phyloP scores from a whole-genome alignment of 371 early-diverging fungal genomes.

The Zychaea mexicana region DNA sequence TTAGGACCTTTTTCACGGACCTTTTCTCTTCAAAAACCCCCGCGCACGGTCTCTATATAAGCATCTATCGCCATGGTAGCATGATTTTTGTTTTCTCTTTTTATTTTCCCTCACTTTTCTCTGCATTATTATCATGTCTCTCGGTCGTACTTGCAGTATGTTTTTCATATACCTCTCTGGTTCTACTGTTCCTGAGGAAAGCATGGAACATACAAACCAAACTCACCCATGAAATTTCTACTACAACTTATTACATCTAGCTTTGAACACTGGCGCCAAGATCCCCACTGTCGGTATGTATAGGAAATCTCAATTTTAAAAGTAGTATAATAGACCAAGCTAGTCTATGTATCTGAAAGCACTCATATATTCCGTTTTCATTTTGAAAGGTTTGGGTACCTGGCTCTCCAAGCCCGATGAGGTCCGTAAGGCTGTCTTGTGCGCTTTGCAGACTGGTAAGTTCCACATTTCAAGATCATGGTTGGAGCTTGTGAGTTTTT shows the following conservation, averaged over 20 bases:
- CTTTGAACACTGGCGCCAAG: slow-evolving; percentile 57
- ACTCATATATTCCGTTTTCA: not conserved
- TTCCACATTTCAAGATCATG: not conserved
- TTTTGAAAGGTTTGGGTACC: slow-evolving; percentile 52
- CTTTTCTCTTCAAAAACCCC: not conserved
- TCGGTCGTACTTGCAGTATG: slow-evolving; percentile 20
- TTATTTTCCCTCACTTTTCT: not conserved
- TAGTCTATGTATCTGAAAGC: not conserved
- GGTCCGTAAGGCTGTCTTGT: slow-evolving; percentile 60
- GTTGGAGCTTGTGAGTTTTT: too few relatives aligned
- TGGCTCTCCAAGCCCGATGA: slow-evolving; percentile 62
- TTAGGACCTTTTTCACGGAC: not conserved
- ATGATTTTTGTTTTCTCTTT: not conserved
- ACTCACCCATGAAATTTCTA: not conserved
- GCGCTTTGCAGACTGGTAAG: slow-evolving; percentile 60
- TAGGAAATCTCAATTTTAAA: not conserved
- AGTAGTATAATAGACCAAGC: too few relatives aligned
- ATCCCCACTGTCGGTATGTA: slow-evolving; percentile 39
- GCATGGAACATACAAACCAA: not conserved
- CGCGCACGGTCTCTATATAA: not conserved
- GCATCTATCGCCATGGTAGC: not conserved
- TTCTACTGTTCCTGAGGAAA: not conserved
- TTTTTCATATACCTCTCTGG: not conserved
- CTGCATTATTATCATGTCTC: slow-evolving; percentile 13
- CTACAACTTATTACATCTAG: slow-evolving; percentile 6